A percentile compares a stretch with the other conserved stretches of the same genome.
Evolutionary conservation across 108 stramenopile species (phyloP).

Genomic region (Fistulifera pelliculosa): DNA sequence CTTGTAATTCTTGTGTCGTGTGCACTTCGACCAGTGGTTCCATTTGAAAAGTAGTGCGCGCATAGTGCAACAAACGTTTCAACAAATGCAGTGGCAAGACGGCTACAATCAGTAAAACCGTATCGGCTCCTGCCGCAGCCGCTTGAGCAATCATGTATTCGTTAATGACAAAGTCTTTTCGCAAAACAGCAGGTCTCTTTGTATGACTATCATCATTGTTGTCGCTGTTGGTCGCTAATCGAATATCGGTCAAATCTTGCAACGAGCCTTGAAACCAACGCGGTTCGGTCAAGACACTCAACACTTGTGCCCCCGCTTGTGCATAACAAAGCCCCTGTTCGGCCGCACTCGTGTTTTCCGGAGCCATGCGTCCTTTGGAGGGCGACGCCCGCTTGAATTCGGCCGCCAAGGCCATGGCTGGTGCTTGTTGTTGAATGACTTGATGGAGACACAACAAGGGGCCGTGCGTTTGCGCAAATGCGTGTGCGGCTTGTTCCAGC

Average conservation of each 20-base stretch:
- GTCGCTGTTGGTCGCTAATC: constrained; percentile 32
- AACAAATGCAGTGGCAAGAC: constrained; percentile 64
- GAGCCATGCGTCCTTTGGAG: constrained; percentile 88
- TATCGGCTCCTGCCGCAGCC: constrained; percentile 88
- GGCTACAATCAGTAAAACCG: constrained; percentile 92
- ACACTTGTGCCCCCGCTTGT: constrained; percentile 80
- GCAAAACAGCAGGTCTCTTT: constrained; percentile 74
- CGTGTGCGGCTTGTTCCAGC: constrained; percentile 27
- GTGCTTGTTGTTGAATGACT: constrained; percentile 48
- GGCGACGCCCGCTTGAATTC: constrained; percentile 98
- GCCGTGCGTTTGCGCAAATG: constrained; percentile 49
- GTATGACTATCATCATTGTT: background rate
- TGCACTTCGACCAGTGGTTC: constrained; percentile 97
- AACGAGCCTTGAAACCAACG: constrained; percentile 91
- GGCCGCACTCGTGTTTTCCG: constrained; percentile 38
- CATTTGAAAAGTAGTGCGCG: constrained; percentile 67
- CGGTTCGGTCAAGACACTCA: constrained; percentile 93
- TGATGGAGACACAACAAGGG: constrained; percentile 45
- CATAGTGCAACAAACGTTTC: constrained; percentile 60
- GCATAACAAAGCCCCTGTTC: constrained; percentile 81
- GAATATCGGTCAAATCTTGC: constrained; percentile 64
- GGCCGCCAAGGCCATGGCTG: constrained; percentile 89
- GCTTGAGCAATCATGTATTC: constrained; percentile 93
- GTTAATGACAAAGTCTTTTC: constrained; percentile 92
- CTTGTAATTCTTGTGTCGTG: constrained; percentile 78